Conservation (phyloP, 768 basidiomycete genomes). For the Astraeus odoratus region DNA sequence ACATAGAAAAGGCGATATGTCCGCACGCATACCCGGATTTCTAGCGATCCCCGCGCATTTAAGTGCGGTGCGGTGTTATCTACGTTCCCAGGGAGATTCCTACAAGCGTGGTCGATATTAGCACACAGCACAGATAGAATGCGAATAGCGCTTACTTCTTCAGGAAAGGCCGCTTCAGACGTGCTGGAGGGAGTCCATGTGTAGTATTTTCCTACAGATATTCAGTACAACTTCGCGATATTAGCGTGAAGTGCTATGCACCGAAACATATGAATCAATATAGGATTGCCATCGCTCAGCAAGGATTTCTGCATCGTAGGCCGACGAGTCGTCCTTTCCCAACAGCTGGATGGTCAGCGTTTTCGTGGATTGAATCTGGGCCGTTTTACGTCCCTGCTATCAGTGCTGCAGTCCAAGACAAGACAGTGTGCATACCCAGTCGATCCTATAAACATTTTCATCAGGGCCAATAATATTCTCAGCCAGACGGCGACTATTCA, state of each 20-base stretch:
- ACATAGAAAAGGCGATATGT: slow-evolving; percentile 82
- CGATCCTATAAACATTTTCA: slow-evolving; percentile 72
- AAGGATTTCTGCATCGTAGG: slow-evolving; percentile 70
- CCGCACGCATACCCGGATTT: slow-evolving; percentile 79
- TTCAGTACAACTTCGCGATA: background rate
- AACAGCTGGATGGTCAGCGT: slow-evolving; percentile 68
- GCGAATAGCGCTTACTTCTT: slow-evolving; percentile 40
- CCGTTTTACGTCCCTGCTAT: slow-evolving; percentile 1
- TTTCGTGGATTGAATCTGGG: slow-evolving; percentile 57
- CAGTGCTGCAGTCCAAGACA: background rate
- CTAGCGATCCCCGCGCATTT: slow-evolving; percentile 52
- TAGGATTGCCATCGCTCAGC: slow-evolving; percentile 77
- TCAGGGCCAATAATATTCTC: slow-evolving; percentile 70
- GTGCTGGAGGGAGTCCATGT: slow-evolving; percentile 41
- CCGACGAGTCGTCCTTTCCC: slow-evolving; percentile 70
- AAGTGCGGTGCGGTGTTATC: slow-evolving; percentile 35
- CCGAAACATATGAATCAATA: slow-evolving; percentile 68
- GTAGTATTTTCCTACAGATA: slow-evolving; percentile 48
- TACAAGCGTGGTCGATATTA: slow-evolving; percentile 9
- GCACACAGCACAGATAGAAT: background rate
- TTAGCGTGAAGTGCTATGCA: slow-evolving; percentile 23
- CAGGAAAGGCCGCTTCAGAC: slow-evolving; percentile 56
- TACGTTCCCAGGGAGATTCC: slow-evolving; percentile 14
- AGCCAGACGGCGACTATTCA: slow-evolving; percentile 56
- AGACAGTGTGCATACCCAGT: slow-evolving; percentile 51